These are phyloP conservation scores for Penicillium manginii DNA, from an alignment of 495 filamentous ascomycete genomes.

Conservation along the genomic window DNA sequence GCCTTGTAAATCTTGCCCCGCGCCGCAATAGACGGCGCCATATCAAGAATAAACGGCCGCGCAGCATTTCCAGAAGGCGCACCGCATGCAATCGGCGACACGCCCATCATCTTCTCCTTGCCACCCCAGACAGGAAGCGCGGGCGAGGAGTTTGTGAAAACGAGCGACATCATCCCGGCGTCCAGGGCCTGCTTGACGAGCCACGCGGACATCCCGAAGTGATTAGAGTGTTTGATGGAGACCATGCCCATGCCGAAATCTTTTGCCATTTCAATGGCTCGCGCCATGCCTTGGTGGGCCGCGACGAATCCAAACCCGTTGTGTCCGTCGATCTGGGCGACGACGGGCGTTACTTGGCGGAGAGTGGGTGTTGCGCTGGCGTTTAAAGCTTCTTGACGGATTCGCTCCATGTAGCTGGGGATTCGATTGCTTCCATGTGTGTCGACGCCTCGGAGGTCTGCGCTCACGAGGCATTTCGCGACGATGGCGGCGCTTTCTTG, in stretches of 20 bases:
- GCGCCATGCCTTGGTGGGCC: conserved; percentile 63
- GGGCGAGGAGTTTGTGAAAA: conserved; percentile 79
- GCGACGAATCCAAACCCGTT: conserved; percentile 79
- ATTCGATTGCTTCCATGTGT: conserved; percentile 79
- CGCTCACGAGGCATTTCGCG: conserved; percentile 65
- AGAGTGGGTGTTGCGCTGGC: conserved; percentile 59
- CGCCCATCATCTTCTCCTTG: conserved; percentile 67
- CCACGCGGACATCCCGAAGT: conserved; percentile 83
- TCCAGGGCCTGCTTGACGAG: conserved; percentile 74
- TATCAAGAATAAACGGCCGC: conserved; percentile 71
- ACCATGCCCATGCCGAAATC: conserved; percentile 74
- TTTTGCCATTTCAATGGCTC: conserved; percentile 65
- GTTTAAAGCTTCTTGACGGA: conserved; percentile 67
- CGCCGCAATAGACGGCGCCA: conserved; percentile 75
- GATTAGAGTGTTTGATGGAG: conserved; percentile 73
- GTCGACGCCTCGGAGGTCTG: conserved; percentile 78
- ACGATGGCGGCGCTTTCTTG: conserved; percentile 58
- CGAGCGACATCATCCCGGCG: conserved; percentile 71
- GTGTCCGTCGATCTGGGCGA: conserved; percentile 66
- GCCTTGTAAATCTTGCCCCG: conserved; percentile 80
- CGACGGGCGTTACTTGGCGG: conserved; percentile 64
- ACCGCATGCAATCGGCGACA: conserved; percentile 77
- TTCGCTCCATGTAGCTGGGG: conserved; percentile 73
- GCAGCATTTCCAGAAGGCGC: conserved; percentile 61
- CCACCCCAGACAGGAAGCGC: conserved; percentile 77